Percentiles rank a stretch among this genome's conserved stretches.
phyloP scores from a whole-genome alignment of 2,329 filamentous ascomycete species.

The Talaromyces sp. region DNA sequence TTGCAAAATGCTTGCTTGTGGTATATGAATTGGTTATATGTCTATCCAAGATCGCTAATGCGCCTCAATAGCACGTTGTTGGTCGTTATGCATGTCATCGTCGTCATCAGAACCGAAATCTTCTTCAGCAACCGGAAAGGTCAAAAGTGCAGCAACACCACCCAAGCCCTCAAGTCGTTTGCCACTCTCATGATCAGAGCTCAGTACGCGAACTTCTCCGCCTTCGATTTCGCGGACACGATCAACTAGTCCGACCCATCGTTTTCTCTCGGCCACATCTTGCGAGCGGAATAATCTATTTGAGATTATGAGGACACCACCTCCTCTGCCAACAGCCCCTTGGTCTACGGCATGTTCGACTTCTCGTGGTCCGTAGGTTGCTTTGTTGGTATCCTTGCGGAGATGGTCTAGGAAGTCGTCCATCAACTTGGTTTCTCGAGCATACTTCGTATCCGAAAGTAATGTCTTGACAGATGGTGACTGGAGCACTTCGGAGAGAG shows the following conservation, averaged over 20 bases:
- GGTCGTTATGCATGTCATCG: constrained; percentile 5
- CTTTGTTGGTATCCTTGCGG: constrained; percentile 78
- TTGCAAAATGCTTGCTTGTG: neutral
- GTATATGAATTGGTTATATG: neutral
- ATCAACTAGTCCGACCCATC: constrained; percentile 83
- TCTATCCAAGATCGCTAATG: constrained; percentile 10
- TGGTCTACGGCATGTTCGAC: constrained; percentile 80
- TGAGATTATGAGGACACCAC: constrained; percentile 79
- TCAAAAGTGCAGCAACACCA: constrained; percentile 83
- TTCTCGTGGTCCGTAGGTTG: constrained; percentile 83
- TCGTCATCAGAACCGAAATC: constrained; percentile 61
- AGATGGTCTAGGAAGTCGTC: constrained; percentile 77
- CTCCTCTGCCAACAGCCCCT: constrained; percentile 82
- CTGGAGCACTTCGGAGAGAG: constrained; percentile 80
- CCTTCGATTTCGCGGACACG: constrained; percentile 76
- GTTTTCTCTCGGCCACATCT: constrained; percentile 69
- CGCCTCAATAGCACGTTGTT: constrained; percentile 16
- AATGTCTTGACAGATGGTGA: constrained; percentile 73
- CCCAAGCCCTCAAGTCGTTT: constrained; percentile 78
- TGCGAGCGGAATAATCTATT: constrained; percentile 84
- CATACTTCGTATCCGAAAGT: constrained; percentile 83
- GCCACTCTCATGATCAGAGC: constrained; percentile 91
- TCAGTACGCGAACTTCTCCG: constrained; percentile 83
- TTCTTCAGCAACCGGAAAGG: constrained; percentile 79
- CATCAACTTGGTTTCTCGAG: constrained; percentile 77